These are phyloP conservation scores for Aspergillus clavatus DNA, from an alignment of 2,329 filamentous ascomycete species.

Conservation along the genomic window DNA sequence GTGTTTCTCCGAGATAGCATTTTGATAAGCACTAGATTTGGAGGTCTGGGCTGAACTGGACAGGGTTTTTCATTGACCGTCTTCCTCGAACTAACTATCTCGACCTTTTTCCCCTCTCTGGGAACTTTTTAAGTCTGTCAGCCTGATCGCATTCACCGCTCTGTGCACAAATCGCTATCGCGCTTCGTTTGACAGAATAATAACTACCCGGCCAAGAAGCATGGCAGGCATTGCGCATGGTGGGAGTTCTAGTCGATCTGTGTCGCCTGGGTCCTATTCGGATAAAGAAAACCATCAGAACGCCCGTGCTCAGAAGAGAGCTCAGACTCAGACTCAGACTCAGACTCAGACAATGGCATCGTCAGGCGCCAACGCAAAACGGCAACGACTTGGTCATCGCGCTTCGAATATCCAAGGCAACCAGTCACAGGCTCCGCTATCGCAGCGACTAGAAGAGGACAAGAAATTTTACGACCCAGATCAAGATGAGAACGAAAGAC, in stretches of 20 bases:
- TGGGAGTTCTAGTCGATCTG: constrained; percentile 18
- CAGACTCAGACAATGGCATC: constrained; percentile 35
- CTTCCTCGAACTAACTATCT: too few relatives aligned
- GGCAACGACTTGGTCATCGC: constrained; percentile 41
- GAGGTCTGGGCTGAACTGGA: too few relatives aligned
- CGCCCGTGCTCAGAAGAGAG: constrained; percentile 40
- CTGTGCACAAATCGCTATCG: constrained; percentile 4
- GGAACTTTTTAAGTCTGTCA: not conserved
- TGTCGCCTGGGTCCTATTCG: constrained; percentile 38
- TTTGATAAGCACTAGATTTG: too few relatives aligned
- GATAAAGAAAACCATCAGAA: constrained; percentile 47
- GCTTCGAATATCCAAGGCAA: constrained; percentile 20
- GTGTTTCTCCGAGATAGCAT: too few relatives aligned
- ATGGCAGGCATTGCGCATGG: constrained; percentile 25
- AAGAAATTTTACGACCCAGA: constrained; percentile 70
- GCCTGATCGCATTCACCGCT: constrained; percentile 2
- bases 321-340: constrained; percentile 29
- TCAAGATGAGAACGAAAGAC: constrained; percentile 69
- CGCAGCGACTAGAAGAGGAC: constrained; percentile 32
- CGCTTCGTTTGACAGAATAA: constrained; percentile 11
- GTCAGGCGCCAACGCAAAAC: constrained; percentile 35
- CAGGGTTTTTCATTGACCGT: too few relatives aligned
- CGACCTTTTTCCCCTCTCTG: not conserved
- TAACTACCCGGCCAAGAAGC: constrained; percentile 17
- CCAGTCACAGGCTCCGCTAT: constrained; percentile 25